Conservation (phyloP, 78 protist genomes). For the Abeoforma whisleri region DNA sequence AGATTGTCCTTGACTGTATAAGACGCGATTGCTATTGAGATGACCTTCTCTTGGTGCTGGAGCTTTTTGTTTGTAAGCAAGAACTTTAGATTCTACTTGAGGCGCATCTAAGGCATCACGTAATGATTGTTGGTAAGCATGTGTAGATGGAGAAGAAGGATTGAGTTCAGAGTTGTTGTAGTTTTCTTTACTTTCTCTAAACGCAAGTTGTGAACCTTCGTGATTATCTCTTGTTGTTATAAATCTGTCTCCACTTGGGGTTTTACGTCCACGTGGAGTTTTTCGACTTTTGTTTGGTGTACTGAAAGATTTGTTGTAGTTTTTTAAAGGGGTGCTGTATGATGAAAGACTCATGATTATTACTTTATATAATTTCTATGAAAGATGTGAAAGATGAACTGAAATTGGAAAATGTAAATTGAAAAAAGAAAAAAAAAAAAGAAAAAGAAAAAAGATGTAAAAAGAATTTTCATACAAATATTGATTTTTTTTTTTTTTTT, state of each 20-base stretch:
- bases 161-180: background rate
- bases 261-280: slow-evolving; percentile 3
- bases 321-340: too few species aligned
- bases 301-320: too few species aligned
- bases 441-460: too few species aligned
- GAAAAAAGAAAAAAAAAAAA: too few species aligned
- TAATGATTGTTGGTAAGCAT: slow-evolving; percentile 38
- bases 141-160: slow-evolving; percentile 44
- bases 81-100: slow-evolving; percentile 54
- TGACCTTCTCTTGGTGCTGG: slow-evolving; percentile 57
- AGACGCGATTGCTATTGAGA: slow-evolving; percentile 47
- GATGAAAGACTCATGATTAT: too few species aligned
- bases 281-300: slow-evolving; percentile 20
- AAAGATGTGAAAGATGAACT: too few species aligned
- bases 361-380: too few species aligned
- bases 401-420: too few species aligned
- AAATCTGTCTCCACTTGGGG: slow-evolving; percentile 48
- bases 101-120: background rate
- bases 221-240: slow-evolving; percentile 47
- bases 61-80: slow-evolving; percentile 77
- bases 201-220: slow-evolving; percentile 31
- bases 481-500: too few species aligned
- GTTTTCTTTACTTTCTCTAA: slow-evolving; percentile 2
- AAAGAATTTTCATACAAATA: too few species aligned
- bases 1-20: slow-evolving; percentile 53